Conservation (phyloP, 805 yeast genomes). For the Candida incommunis region DNA sequence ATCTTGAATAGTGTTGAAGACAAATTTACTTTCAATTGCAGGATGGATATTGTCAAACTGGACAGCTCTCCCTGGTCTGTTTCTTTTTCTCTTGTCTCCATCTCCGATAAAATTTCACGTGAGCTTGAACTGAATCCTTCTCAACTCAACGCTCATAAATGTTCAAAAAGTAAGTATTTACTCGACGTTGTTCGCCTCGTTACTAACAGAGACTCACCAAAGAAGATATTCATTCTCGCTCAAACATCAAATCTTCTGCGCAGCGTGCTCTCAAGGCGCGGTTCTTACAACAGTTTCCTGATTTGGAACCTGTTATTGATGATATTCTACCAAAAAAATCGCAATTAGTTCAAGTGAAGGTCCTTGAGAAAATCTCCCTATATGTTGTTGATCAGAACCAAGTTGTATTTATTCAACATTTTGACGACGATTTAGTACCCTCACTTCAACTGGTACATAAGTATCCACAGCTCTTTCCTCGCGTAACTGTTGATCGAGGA, state of each 20-base stretch:
- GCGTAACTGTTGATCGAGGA: constrained; percentile 85
- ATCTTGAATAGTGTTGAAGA: no score
- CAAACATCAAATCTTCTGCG: constrained; percentile 88
- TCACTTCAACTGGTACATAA: constrained; percentile 32
- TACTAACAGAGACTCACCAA: constrained; percentile 39
- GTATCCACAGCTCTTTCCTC: constrained; percentile 68
- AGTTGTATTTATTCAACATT: constrained; percentile 67
- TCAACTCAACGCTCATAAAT: no score
- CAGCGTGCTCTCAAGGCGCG: constrained; percentile 75
- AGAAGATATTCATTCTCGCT: constrained; percentile 79
- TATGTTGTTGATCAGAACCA: constrained; percentile 53
- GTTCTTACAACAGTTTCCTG: constrained; percentile 58
- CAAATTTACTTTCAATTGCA: no score
- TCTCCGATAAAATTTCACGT: no score
- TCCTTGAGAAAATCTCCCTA: constrained; percentile 78
- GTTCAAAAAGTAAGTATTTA: no score
- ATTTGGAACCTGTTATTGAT: constrained; percentile 64
- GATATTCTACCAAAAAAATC: constrained; percentile 79
- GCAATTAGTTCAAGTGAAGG: constrained; percentile 64
- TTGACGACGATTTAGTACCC: constrained; percentile 66
- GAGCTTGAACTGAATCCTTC: no score
- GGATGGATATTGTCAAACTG: no score
- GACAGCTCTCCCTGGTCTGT: no score
- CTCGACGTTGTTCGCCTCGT: no score
- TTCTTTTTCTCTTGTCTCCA: no score